These are phyloP conservation scores for Naganishia friedmannii DNA, from an alignment of 768 basidiomycete species.

Conservation along the genomic window DNA sequence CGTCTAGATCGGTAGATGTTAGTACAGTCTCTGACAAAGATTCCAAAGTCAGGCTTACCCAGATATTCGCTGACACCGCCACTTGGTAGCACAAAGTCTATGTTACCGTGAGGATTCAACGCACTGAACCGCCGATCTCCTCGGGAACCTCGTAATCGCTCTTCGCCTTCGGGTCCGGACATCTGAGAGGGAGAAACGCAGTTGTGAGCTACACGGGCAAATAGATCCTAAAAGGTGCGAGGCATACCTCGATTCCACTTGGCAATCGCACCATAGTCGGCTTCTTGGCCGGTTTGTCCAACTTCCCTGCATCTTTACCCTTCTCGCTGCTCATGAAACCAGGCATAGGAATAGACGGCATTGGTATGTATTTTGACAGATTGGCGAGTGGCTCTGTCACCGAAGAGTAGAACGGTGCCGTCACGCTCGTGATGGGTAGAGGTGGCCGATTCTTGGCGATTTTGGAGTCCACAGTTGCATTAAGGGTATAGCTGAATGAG, in stretches of 20 bases:
- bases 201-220: neutral
- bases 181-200: conserved; percentile 34
- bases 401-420: conserved; percentile 47
- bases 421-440: conserved; percentile 49
- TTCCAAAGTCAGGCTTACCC: conserved; percentile 36
- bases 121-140: conserved; percentile 54
- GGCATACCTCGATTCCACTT: conserved; percentile 50
- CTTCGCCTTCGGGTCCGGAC: conserved; percentile 48
- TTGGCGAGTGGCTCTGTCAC: conserved; percentile 49
- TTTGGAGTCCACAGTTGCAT: conserved; percentile 54
- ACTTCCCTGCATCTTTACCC: conserved; percentile 26
- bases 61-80: conserved; percentile 55
- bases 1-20: conserved; percentile 34
- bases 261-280: conserved; percentile 50
- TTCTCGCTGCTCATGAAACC: conserved; percentile 33
- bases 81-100: conserved; percentile 55
- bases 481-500: conserved; percentile 51
- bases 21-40: neutral
- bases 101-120: conserved; percentile 56
- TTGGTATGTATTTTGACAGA: conserved; percentile 28
- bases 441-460: conserved; percentile 42
- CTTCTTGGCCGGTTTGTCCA: conserved; percentile 33
- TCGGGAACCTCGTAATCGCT: conserved; percentile 47
- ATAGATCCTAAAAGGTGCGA: too few species aligned
- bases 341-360: conserved; percentile 39